phyloP scores from a whole-genome alignment of 1,284 basidiomycete genomes.

The Ceratobasidium papillatum region DNA sequence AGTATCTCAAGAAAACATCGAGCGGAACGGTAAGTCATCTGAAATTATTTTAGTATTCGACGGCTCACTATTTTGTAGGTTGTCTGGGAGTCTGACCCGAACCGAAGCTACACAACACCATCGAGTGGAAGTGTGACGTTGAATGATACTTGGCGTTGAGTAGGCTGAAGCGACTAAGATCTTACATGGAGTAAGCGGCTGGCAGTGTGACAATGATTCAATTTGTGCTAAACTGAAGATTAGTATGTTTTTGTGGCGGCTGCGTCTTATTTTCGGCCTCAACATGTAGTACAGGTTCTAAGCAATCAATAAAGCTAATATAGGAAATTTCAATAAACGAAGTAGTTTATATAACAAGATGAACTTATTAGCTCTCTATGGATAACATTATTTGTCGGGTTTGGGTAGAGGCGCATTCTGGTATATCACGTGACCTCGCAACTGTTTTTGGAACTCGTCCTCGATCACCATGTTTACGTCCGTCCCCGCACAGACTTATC shows the following conservation, averaged over 20 bases:
- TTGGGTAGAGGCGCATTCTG: slow-evolving; percentile 62
- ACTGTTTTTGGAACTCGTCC: not conserved
- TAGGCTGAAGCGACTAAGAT: no score
- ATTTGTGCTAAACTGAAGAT: no score
- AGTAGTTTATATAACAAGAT: no score
- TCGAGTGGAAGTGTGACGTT: not conserved
- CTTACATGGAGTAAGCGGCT: no score
- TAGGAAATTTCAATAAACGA: no score
- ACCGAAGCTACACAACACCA: slow-evolving; percentile 1
- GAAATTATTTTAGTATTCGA: not conserved
- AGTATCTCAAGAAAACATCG: slow-evolving; percentile 2
- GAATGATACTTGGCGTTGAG: slow-evolving; percentile 17
- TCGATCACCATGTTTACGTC: not conserved
- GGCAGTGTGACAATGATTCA: no score
- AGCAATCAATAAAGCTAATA: no score
- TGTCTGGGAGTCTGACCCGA: slow-evolving; percentile 12
- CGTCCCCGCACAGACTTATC: slow-evolving; percentile 7
- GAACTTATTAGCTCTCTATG: no score
- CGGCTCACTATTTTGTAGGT: not conserved
- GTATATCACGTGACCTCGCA: not conserved
- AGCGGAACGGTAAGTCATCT: not conserved
- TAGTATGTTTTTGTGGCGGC: no score
- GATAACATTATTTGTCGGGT: no score
- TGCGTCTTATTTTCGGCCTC: no score
- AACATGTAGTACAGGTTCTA: no score